A percentile compares a stretch with the other conserved stretches of the same genome.
These are phyloP conservation scores for Neopestalotiopsis sp. DNA, from an alignment of 2,329 filamentous ascomycete genomes.

Conservation along the genomic window DNA sequence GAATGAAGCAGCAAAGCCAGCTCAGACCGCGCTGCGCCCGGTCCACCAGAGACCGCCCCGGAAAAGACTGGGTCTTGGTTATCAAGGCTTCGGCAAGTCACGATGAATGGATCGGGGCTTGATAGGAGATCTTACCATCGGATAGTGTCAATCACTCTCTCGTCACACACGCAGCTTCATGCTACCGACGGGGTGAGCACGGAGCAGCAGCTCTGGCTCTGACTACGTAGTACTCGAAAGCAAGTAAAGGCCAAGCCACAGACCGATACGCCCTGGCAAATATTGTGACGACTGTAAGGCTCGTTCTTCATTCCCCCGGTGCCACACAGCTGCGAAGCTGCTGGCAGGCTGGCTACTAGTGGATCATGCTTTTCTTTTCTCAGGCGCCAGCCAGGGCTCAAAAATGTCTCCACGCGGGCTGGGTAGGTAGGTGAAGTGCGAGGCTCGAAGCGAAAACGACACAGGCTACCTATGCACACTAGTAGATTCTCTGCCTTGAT, in stretches of 20 bases:
- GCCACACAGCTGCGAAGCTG: neutral
- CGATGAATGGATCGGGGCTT: neutral
- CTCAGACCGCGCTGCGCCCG: slow-evolving; percentile 2
- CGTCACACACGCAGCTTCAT: too few species aligned
- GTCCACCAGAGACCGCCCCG: neutral
- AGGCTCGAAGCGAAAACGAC: neutral
- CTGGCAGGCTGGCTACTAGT: neutral
- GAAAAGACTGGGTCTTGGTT: neutral
- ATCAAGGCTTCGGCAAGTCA: slow-evolving; percentile 9
- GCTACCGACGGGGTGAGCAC: neutral
- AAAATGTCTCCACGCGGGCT: neutral
- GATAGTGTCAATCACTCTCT: neutral
- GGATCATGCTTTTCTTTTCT: neutral
- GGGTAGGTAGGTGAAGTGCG: neutral
- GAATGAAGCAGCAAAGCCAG: slow-evolving; percentile 1
- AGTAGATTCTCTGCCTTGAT: neutral
- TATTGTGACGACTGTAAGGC: neutral
- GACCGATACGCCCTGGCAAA: neutral
- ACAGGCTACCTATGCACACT: neutral
- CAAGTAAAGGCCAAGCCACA: neutral
- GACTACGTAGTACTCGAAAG: neutral
- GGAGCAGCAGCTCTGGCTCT: neutral
- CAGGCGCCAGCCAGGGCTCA: neutral
- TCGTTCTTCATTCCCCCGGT: neutral
- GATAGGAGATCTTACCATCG: slow-evolving; percentile 10